These are phyloP conservation scores for Graphiopsis chlorocephala DNA, from an alignment of 2,329 filamentous ascomycete genomes.

Conservation along the genomic window DNA sequence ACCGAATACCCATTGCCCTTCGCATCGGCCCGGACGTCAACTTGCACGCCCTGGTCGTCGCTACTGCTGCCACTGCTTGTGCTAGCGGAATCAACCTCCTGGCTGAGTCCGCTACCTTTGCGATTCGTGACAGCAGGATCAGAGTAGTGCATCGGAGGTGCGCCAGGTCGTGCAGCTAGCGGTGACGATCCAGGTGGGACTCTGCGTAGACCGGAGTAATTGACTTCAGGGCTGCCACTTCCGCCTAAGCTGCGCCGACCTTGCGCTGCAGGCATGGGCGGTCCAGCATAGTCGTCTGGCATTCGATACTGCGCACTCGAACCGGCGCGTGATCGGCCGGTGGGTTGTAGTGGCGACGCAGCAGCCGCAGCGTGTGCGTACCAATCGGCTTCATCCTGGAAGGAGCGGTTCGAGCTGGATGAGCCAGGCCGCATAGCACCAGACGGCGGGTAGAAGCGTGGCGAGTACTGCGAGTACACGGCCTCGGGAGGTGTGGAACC, in stretches of 20 bases:
- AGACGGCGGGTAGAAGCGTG: constrained; percentile 28
- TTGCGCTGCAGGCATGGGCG: constrained; percentile 32
- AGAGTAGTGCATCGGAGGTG: constrained; percentile 15
- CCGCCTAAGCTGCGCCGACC: constrained; percentile 36
- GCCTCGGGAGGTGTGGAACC: constrained; percentile 32
- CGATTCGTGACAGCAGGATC: constrained; percentile 20
- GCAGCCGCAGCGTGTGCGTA: constrained; percentile 20
- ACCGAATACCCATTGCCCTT: constrained; percentile 24
- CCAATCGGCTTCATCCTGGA: constrained; percentile 50
- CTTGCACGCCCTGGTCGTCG: constrained; percentile 32
- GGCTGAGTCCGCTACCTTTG: constrained; percentile 24
- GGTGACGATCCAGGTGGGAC: constrained; percentile 27
- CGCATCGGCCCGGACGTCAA: constrained; percentile 27
- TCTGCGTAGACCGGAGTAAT: constrained; percentile 32
- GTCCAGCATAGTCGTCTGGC: constrained; percentile 37
- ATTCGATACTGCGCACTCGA: constrained; percentile 35
- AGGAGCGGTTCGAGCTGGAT: constrained; percentile 40
- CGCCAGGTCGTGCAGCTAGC: constrained; percentile 20
- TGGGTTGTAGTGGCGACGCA: constrained; percentile 20
- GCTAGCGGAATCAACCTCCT: constrained; percentile 20
- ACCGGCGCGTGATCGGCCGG: constrained; percentile 40
- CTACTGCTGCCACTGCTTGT: constrained; percentile 23
- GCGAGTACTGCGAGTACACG: constrained; percentile 23
- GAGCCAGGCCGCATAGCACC: constrained; percentile 34
- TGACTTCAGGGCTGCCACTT: constrained; percentile 33